phyloP scores from a whole-genome alignment of 164 flowering plant genomes.

The Tetrastigma voinierianum region DNA sequence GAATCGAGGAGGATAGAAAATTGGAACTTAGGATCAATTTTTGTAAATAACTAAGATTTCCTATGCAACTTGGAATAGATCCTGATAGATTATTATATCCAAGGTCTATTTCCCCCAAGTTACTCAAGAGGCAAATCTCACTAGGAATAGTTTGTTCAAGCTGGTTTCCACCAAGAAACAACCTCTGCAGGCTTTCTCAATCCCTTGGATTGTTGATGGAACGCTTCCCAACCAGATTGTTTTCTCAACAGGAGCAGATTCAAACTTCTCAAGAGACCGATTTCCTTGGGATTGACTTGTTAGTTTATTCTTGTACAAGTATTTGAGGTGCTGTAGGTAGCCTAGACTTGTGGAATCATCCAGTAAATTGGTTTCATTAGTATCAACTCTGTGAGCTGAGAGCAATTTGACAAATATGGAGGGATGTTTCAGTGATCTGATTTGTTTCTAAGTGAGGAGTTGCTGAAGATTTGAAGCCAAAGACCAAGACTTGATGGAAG shows the following conservation, averaged over 20 bases:
- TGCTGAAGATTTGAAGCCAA: no score
- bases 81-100: constrained; percentile 20
- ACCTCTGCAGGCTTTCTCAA: constrained; percentile 12
- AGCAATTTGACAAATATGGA: no score
- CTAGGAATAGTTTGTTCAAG: constrained; percentile 19
- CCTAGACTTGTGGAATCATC: no score
- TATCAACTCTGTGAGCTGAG: no score
- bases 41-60: constrained; percentile 17
- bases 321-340: no score
- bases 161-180: constrained; percentile 12
- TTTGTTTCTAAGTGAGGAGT: no score
- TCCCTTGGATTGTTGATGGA: not conserved
- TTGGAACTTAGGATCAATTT: constrained; percentile 10
- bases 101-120: constrained; percentile 7
- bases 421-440: no score
- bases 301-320: no score
- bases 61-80: constrained; percentile 10
- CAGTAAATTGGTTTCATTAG: no score
- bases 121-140: constrained; percentile 11
- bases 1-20: constrained; percentile 14
- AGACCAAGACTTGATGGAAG: no score
- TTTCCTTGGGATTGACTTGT: not conserved
- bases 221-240: not conserved
- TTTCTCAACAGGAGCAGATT: not conserved
- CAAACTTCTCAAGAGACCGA: not conserved